Evolutionary conservation across 139 green algal genomes (phyloP).

Genomic region (Tetradesmus obliquus): DNA sequence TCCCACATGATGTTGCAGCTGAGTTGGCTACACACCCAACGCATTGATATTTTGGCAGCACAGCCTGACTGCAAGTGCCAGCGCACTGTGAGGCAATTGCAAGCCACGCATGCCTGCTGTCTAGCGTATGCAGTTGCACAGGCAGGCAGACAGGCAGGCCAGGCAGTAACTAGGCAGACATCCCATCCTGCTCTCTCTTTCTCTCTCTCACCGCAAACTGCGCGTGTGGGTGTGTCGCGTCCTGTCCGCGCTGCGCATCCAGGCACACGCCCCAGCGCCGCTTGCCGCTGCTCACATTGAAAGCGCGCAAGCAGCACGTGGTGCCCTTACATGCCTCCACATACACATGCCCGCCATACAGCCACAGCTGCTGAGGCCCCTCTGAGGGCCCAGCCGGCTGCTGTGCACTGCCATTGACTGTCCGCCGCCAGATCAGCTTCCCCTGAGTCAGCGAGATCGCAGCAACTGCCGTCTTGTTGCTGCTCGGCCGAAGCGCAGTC

Average conservation of each 20-base stretch:
- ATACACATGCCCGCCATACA: constrained; percentile 2
- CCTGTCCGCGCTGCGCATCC: constrained; percentile 6
- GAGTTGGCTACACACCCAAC: too few relatives aligned
- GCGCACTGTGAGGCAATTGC: too few relatives aligned
- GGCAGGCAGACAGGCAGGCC: too few relatives aligned
- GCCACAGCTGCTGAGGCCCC: neutral
- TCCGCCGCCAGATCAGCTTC: neutral
- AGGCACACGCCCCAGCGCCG: constrained; percentile 42
- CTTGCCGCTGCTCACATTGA: constrained; percentile 39
- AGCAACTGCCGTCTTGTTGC: constrained; percentile 28
- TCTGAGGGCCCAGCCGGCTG: neutral
- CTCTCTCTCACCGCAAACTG: constrained; percentile 28
- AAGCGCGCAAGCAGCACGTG: constrained; percentile 37
- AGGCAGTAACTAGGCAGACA: too few relatives aligned
- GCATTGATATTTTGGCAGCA: too few relatives aligned
- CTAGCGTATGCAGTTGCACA: too few relatives aligned
- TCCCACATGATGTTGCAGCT: too few relatives aligned
- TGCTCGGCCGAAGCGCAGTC: neutral
- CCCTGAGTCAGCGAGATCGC: neutral
- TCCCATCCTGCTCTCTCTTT: too few relatives aligned
- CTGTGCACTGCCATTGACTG: constrained; percentile 33
- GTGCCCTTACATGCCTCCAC: constrained; percentile 25
- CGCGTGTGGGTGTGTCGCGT: constrained; percentile 41
- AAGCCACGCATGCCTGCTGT: too few relatives aligned
- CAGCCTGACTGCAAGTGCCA: too few relatives aligned